phyloP scores from a whole-genome alignment of 164 flowering plant species.

The Chimonanthus salicifolius region DNA sequence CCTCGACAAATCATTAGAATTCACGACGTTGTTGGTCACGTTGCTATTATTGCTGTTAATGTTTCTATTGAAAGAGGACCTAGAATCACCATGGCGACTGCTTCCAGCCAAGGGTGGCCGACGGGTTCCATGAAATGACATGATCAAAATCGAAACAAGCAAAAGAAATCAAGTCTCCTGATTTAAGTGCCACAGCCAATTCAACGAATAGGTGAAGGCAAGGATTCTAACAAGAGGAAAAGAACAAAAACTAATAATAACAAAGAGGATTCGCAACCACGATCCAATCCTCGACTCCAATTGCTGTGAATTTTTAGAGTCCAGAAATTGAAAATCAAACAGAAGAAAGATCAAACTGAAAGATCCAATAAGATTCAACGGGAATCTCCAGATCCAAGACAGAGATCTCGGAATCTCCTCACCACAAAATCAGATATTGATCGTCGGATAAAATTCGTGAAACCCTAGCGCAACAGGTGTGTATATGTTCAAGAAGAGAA shows the following conservation, averaged over 20 bases:
- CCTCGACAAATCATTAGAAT: slow-evolving; percentile 16
- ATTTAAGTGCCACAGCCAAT: not conserved
- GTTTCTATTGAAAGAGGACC: slow-evolving; percentile 19
- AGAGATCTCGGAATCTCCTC: not conserved
- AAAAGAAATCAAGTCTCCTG: not conserved
- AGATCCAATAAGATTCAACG: not conserved
- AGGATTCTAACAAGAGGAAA: not conserved
- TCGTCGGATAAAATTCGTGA: not conserved
- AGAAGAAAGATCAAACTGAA: not conserved
- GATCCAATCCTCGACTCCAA: not conserved
- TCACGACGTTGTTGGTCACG: slow-evolving; percentile 8
- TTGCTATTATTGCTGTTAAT: not conserved
- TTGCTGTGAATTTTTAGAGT: not conserved
- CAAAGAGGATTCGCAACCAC: not conserved
- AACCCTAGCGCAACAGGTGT: not conserved
- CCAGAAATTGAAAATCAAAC: not conserved
- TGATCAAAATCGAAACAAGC: slow-evolving; percentile 15
- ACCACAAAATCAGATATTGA: not conserved
- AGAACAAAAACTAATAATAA: not conserved
- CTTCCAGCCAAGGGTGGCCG: slow-evolving; percentile 8
- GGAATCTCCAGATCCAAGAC: not conserved
- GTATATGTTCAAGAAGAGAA: not conserved
- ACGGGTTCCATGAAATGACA: slow-evolving; percentile 33
- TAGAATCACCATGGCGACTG: not conserved
- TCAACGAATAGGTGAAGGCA: not conserved